Percentiles rank a stretch among this genome's conserved stretches.
Evolutionary conservation across 1,284 basidiomycete genomes (phyloP).

Genomic region (Rhodotorula sp.): DNA sequence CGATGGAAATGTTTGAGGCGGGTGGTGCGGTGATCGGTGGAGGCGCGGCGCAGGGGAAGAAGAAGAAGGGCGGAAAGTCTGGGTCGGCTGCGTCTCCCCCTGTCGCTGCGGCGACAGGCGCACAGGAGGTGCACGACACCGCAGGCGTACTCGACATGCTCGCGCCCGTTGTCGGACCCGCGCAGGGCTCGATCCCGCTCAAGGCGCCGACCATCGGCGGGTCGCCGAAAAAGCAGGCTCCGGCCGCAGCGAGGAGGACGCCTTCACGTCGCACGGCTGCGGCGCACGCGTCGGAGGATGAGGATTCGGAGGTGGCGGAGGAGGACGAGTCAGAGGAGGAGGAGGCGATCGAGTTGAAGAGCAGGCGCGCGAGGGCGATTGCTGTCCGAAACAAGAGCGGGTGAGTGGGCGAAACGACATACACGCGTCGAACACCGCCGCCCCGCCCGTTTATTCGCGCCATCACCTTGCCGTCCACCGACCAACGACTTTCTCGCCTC

Average conservation of each 20-base stretch:
- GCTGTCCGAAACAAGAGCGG: constrained; percentile 4
- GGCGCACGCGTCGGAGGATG: background rate
- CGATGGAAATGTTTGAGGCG: background rate
- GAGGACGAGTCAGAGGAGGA: constrained; percentile 15
- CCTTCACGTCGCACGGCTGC: background rate
- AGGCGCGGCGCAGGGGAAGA: background rate
- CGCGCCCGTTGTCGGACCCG: background rate
- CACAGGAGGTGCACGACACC: background rate
- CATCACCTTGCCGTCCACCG: background rate
- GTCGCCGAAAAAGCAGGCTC: background rate
- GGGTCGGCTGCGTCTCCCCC: too few species aligned
- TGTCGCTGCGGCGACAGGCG: background rate
- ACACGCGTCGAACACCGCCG: background rate
- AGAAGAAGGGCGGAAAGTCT: background rate
- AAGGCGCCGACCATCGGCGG: background rate
- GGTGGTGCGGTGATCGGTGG: background rate
- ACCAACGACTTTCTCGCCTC: background rate
- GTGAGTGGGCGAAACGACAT: too few species aligned
- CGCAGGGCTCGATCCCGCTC: background rate
- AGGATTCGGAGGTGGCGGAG: background rate
- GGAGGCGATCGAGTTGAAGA: constrained; percentile 22
- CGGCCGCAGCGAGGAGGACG: background rate
- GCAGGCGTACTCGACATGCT: background rate
- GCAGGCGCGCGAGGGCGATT: constrained; percentile 26
- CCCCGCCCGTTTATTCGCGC: too few species aligned